Evolutionary conservation across 2,329 filamentous ascomycete genomes (phyloP).

Genomic region (Cercospora beticola): DNA sequence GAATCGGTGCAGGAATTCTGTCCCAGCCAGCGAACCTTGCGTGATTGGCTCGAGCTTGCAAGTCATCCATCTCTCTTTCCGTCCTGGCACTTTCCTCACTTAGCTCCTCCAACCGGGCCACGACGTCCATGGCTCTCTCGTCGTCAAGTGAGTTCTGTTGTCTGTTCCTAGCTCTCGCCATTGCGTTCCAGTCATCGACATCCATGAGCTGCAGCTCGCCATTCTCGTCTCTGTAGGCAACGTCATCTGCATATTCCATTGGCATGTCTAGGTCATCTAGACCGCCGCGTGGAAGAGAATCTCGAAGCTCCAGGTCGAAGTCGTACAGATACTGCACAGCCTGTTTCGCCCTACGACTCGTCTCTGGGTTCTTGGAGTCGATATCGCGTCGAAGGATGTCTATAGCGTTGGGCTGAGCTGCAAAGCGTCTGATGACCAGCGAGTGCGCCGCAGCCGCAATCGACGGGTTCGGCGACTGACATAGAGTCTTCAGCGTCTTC

Average conservation of each 20-base stretch:
- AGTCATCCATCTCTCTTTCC: constrained; percentile 41
- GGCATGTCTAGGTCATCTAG: not conserved
- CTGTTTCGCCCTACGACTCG: constrained; percentile 20
- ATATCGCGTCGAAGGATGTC: constrained; percentile 23
- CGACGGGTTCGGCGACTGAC: constrained; percentile 44
- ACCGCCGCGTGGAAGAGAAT: not conserved
- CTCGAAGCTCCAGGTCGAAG: constrained; percentile 29
- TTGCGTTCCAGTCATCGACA: constrained; percentile 13
- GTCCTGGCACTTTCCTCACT: constrained; percentile 20
- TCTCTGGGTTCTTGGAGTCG: constrained; percentile 16
- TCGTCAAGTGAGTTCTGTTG: constrained; percentile 7
- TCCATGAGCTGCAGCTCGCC: constrained; percentile 11
- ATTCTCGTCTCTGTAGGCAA: constrained; percentile 2
- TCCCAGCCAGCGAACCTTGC: constrained; percentile 25
- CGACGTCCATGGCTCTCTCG: constrained; percentile 9
- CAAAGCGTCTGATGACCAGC: constrained; percentile 31
- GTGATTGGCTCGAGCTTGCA: constrained; percentile 59
- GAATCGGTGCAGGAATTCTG: constrained; percentile 9
- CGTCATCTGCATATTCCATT: not conserved
- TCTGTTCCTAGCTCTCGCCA: constrained; percentile 9
- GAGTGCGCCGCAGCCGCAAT: constrained; percentile 42
- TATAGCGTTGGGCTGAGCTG: constrained; percentile 16
- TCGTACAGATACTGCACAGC: constrained; percentile 28
- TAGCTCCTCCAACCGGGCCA: constrained; percentile 19
- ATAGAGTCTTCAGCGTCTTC: constrained; percentile 43